Evolutionary conservation across 768 basidiomycete species (phyloP).

Genomic region (Mycena albidolilacea): DNA sequence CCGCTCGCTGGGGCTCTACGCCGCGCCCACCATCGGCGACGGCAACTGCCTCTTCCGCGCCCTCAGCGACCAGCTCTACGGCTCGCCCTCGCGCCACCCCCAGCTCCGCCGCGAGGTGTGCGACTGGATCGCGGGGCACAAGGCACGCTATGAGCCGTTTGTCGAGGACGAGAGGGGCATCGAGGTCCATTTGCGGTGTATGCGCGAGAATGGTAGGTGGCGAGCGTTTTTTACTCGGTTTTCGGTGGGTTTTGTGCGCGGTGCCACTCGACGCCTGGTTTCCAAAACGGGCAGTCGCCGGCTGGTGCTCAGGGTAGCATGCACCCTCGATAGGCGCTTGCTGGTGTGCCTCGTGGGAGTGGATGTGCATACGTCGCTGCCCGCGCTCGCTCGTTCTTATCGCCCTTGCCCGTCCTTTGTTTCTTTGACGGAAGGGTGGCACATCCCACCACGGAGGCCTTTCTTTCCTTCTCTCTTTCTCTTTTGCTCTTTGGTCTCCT

Average conservation of each 20-base stretch:
- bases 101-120: slow-evolving; percentile 83
- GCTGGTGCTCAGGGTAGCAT: background rate
- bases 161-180: slow-evolving; percentile 88
- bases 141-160: slow-evolving; percentile 86
- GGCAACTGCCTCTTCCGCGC: slow-evolving; percentile 97
- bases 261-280: background rate
- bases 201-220: slow-evolving; percentile 81
- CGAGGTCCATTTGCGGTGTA: slow-evolving; percentile 78
- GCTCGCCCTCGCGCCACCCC: slow-evolving; percentile 77
- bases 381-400: no score
- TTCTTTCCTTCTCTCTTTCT: no score
- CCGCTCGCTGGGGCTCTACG: slow-evolving; percentile 84
- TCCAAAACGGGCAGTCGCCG: background rate
- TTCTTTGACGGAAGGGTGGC: no score
- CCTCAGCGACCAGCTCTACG: slow-evolving; percentile 89
- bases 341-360: no score
- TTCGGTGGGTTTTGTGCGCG: slow-evolving; percentile 12
- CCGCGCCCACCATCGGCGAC: slow-evolving; percentile 89
- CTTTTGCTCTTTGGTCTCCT: no score
- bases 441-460: no score
- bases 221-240: slow-evolving; percentile 4
- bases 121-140: slow-evolving; percentile 82
- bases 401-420: no score
- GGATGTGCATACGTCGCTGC: no score
- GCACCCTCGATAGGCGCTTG: background rate